These are phyloP conservation scores for Saturnispora serradocipensis DNA, from an alignment of 805 yeast species.

Conservation along the genomic window DNA sequence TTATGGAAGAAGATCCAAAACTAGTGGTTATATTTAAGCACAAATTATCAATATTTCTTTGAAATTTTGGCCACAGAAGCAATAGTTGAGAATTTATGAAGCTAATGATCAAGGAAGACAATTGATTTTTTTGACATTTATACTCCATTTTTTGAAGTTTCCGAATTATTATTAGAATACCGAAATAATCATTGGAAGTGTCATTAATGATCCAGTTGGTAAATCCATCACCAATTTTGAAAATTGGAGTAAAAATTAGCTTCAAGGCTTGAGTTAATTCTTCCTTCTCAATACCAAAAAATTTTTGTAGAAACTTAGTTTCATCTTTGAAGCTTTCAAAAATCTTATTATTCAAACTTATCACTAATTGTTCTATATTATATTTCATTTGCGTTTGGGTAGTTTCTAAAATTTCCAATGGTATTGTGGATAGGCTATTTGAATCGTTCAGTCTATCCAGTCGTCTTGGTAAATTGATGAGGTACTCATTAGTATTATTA, in stretches of 20 bases:
- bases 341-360: constrained; percentile 64
- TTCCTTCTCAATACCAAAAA: constrained; percentile 42
- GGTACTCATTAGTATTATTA: constrained; percentile 42
- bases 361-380: constrained; percentile 65
- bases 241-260: constrained; percentile 45
- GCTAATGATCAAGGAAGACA: constrained; percentile 57
- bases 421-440: constrained; percentile 55
- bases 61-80: constrained; percentile 80
- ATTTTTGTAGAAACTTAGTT: constrained; percentile 61
- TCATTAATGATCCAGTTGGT: constrained; percentile 32
- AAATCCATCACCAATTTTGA: constrained; percentile 39
- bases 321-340: constrained; percentile 73
- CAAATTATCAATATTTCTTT: constrained; percentile 64
- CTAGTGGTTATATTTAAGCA: constrained; percentile 59
- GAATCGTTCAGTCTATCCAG: constrained; percentile 36
- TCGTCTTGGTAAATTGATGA: constrained; percentile 48
- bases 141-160: constrained; percentile 55
- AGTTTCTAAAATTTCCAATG: constrained; percentile 65
- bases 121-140: constrained; percentile 57
- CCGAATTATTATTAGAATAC: constrained; percentile 66
- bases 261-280: constrained; percentile 38
- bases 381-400: constrained; percentile 25
- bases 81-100: constrained; percentile 59
- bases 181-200: constrained; percentile 60
- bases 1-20: constrained; percentile 31